Evolutionary conservation across 2,329 filamentous ascomycete species (phyloP).

Genomic region (Orbilia javanica): DNA sequence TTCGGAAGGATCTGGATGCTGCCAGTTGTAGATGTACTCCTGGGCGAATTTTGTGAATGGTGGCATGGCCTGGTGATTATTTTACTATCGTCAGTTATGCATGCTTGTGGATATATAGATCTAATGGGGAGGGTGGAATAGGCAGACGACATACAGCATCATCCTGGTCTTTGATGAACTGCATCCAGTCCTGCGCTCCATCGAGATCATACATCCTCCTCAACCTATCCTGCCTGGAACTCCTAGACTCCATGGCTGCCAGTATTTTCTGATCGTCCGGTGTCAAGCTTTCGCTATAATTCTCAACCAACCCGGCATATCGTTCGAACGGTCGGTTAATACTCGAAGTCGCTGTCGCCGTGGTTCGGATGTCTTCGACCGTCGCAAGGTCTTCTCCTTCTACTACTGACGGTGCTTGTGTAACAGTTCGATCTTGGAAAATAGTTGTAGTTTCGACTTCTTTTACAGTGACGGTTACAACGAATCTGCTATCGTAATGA

Average conservation of each 20-base stretch:
- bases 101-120: background rate
- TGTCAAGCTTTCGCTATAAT: slow-evolving; percentile 35
- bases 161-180: slow-evolving; percentile 56
- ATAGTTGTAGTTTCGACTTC: slow-evolving; percentile 40
- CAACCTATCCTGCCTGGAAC: slow-evolving; percentile 42
- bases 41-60: slow-evolving; percentile 60
- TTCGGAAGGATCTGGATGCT: slow-evolving; percentile 45
- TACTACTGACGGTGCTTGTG: background rate
- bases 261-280: slow-evolving; percentile 33
- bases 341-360: slow-evolving; percentile 20
- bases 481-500: slow-evolving; percentile 4
- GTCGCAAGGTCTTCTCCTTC: background rate
- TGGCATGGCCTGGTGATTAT: slow-evolving; percentile 58
- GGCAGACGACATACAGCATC: slow-evolving; percentile 29
- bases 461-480: slow-evolving; percentile 31
- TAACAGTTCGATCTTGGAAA: slow-evolving; percentile 1
- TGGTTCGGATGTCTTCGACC: background rate
- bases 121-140: background rate
- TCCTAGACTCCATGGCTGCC: slow-evolving; percentile 1
- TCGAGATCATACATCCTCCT: slow-evolving; percentile 47
- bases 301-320: slow-evolving; percentile 49
- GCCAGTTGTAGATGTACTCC: slow-evolving; percentile 55
- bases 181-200: slow-evolving; percentile 44
- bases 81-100: background rate
- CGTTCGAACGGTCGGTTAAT: slow-evolving; percentile 46